Evolutionary conservation across 192 early-diverging fungal species (phyloP).

Genomic region (Funneliformis geosporum): DNA sequence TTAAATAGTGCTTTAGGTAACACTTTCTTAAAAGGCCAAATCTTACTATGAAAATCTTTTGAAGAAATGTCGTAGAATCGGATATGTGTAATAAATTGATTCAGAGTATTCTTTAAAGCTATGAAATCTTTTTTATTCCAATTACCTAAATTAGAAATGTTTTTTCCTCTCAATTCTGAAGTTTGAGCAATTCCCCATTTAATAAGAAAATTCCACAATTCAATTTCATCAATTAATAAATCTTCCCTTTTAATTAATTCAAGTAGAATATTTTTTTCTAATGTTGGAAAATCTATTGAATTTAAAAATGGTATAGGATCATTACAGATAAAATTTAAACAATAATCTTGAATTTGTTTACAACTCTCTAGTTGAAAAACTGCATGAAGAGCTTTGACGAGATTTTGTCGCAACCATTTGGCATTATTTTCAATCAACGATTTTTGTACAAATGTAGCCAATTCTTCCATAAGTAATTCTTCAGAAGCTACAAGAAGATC

Average conservation of each 20-base stretch:
- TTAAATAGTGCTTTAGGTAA: not conserved
- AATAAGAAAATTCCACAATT: constrained; percentile 18
- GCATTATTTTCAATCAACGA: constrained; percentile 15
- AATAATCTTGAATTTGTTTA: constrained; percentile 12
- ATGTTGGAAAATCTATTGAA: constrained; percentile 9
- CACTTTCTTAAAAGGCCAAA: too few species aligned
- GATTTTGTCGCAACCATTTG: not conserved
- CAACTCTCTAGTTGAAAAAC: not conserved
- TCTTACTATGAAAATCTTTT: not conserved
- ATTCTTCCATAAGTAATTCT: constrained; percentile 22
- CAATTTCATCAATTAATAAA: constrained; percentile 16
- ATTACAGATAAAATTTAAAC: not conserved
- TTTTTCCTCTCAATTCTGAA: not conserved
- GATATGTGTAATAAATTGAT: constrained; percentile 4
- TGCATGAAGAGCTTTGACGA: constrained; percentile 3
- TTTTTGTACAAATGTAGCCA: not conserved
- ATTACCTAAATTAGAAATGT: not conserved
- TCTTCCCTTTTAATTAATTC: not conserved
- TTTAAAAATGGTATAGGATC: constrained; percentile 14
- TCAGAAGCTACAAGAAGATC: too few species aligned
- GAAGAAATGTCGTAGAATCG: constrained; percentile 20
- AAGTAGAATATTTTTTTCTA: too few species aligned
- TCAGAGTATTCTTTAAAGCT: too few species aligned
- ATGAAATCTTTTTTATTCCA: not conserved
- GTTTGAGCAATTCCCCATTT: too few species aligned